A percentile compares a stretch with the other conserved stretches of the same genome.
phyloP scores from a whole-genome alignment of 2,329 filamentous ascomycete species.

The Cladorrhinum sp. region DNA sequence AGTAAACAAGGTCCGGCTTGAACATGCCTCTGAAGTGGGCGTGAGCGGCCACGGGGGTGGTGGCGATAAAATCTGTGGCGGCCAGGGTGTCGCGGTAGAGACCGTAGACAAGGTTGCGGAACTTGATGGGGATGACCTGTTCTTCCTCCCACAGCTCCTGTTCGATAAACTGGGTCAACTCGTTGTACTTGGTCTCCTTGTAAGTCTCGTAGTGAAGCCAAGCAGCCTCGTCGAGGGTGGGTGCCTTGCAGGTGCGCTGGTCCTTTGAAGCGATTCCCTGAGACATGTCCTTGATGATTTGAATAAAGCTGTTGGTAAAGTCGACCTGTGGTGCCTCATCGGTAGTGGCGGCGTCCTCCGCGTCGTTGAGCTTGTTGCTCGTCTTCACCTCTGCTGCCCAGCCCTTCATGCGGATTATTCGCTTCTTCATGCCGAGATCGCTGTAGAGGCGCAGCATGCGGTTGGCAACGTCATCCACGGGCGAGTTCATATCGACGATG shows the following conservation, averaged over 20 bases:
- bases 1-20: constrained; percentile 13
- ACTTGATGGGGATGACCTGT: neutral
- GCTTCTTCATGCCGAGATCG: neutral
- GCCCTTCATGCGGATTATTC: constrained; percentile 16
- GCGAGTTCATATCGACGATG: neutral
- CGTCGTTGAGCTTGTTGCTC: constrained; percentile 5
- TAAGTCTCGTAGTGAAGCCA: neutral
- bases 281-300: neutral
- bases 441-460: neutral
- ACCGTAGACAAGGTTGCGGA: constrained; percentile 9
- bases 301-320: constrained; percentile 8
- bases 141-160: constrained; percentile 5
- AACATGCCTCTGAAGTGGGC: constrained; percentile 10
- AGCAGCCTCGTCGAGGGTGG: constrained; percentile 13
- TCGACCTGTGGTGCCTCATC: constrained; percentile 2
- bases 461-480: constrained; percentile 1
- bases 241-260: neutral
- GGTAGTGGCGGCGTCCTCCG: constrained; percentile 2
- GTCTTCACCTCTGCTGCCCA: constrained; percentile 11
- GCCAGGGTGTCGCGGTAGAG: constrained; percentile 13
- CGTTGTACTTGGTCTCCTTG: neutral
- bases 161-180: neutral
- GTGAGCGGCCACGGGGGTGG: neutral
- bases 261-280: neutral
- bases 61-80: neutral